Evolutionary conservation across 1,139 yeast species (phyloP), one percentile per base, ranked within the genome.

Genomic region (Pichia sp.): DNA sequence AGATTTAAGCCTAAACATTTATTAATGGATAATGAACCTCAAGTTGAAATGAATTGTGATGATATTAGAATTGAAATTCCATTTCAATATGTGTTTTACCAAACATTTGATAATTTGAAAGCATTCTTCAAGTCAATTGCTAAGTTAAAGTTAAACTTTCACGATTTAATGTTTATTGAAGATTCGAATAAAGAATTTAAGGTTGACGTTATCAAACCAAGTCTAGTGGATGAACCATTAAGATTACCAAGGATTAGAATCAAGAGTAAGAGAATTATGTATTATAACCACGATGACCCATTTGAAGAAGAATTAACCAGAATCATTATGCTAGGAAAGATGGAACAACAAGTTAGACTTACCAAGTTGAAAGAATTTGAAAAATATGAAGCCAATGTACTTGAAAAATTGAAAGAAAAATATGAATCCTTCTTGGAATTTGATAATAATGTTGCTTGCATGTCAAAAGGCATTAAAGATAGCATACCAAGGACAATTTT

Each of bases 251-350:
- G 67, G 29, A 68, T 85, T 2, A 66, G 72, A 12, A 51, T 88
- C 16, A 68, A 63, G 42, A 65, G 89, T 0, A 70, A 72, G 6
- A 70, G 70, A 42, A 63, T 88, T 20, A 59, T 73, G 7, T 71
- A 83, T 45, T 62, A 71, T 18, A 73, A 82, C 68, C 88, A 83
- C 54, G 97, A 90, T 65, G 97, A 90, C 66, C 90, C 95, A 9
- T 89, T 92, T 64, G 98, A 92, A 65, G 68, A 83, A 7, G 83
- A 87, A 54, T 66, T 92, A 49, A 79, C 79, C 39, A 72, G 82
- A 71, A 79, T 85, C 22, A 84, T 78, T 60, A 85, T 84, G 59
- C 71, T 86, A 35, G 96, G 96, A 4, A 56, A 71, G 46, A 63
- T 76, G 7, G 97, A 88, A 58, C 95, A 86, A 60, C 71, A 76